Percentiles rank a stretch among this genome's conserved stretches.
phyloP scores from a whole-genome alignment of 176 grass and related monocot genomes.

The Carex parvula region DNA sequence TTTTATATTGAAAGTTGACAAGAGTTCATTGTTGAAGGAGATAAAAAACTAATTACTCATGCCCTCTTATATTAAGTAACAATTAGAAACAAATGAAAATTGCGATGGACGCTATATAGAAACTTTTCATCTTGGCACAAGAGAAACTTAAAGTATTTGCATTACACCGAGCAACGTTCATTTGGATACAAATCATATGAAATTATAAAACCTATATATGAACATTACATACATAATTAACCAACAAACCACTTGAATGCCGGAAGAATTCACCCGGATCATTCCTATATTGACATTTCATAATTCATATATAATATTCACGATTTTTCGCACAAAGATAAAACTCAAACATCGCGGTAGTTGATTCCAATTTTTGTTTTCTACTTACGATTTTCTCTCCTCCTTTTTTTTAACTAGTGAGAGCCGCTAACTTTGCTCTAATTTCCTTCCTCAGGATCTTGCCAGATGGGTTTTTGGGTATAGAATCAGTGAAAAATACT shows the following conservation, averaged over 20 bases:
- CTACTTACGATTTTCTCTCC: neutral
- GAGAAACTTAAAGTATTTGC: slow-evolving; percentile 25
- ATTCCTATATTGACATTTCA: slow-evolving; percentile 39
- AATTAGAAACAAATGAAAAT: neutral
- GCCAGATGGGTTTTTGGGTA: slow-evolving; percentile 79
- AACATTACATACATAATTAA: slow-evolving; percentile 34
- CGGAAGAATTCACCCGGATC: slow-evolving; percentile 43
- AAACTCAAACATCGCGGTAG: neutral
- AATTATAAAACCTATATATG: slow-evolving; percentile 39
- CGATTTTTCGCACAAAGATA: slow-evolving; percentile 25
- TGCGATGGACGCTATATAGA: neutral
- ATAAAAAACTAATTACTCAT: too few relatives aligned
- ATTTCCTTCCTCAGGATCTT: slow-evolving; percentile 96
- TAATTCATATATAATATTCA: slow-evolving; percentile 37
- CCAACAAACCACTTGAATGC: slow-evolving; percentile 38
- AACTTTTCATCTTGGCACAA: neutral
- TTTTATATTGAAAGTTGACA: too few relatives aligned
- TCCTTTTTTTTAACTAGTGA: slow-evolving; percentile 28
- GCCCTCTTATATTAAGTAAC: too few relatives aligned
- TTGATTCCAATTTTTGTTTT: neutral
- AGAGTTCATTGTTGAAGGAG: too few relatives aligned
- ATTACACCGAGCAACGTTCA: slow-evolving; percentile 36
- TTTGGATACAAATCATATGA: slow-evolving; percentile 46
- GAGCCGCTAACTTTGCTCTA: slow-evolving; percentile 58
- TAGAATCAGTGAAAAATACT: slow-evolving; percentile 70